Percentiles rank a stretch among this genome's conserved stretches.
These are phyloP conservation scores for Brassica cretica DNA, from an alignment of 345 rosid genomes.

Conservation along the genomic window DNA sequence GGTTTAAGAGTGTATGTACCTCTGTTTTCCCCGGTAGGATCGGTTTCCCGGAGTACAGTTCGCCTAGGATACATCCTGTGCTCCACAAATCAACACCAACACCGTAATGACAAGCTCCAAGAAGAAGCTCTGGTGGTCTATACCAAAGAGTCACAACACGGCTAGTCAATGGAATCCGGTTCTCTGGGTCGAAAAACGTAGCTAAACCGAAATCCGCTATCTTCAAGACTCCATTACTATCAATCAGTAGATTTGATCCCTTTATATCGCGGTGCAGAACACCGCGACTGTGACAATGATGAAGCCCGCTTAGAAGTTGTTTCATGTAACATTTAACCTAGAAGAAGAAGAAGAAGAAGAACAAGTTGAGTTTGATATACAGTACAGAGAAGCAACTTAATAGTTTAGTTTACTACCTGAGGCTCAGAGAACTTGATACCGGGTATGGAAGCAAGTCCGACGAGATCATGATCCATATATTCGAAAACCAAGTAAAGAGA, in stretches of 20 bases:
- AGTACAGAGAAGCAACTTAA: background rate
- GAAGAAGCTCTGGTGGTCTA: constrained; percentile 95
- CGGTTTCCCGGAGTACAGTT: constrained; percentile 78
- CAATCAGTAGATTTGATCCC: constrained; percentile 94
- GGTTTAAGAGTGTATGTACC: constrained; percentile 45
- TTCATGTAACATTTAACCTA: constrained; percentile 97
- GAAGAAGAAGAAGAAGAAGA: background rate
- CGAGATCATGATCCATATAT: constrained; percentile 98
- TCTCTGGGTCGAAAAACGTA: constrained; percentile 63
- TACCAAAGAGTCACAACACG: constrained; percentile 99
- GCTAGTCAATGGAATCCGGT: constrained; percentile 67
- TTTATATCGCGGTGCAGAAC: constrained; percentile 94
- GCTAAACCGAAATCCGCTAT: constrained; percentile 97
- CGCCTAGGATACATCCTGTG: constrained; percentile 94
- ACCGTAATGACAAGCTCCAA: constrained; percentile 82
- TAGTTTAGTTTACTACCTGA: constrained; percentile 55
- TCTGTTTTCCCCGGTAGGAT: constrained; percentile 93
- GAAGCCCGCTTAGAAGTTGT: constrained; percentile 91
- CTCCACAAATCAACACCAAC: constrained; percentile 97
- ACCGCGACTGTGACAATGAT: constrained; percentile 83
- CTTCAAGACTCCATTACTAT: constrained; percentile 77
- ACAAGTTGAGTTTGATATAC: background rate
- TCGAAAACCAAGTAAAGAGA: constrained; percentile 90
- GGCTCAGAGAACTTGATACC: constrained; percentile 81
- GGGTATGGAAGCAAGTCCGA: constrained; percentile 84